These are phyloP conservation scores for Boletus sp. DNA, from an alignment of 768 basidiomycete genomes.

Conservation along the genomic window DNA sequence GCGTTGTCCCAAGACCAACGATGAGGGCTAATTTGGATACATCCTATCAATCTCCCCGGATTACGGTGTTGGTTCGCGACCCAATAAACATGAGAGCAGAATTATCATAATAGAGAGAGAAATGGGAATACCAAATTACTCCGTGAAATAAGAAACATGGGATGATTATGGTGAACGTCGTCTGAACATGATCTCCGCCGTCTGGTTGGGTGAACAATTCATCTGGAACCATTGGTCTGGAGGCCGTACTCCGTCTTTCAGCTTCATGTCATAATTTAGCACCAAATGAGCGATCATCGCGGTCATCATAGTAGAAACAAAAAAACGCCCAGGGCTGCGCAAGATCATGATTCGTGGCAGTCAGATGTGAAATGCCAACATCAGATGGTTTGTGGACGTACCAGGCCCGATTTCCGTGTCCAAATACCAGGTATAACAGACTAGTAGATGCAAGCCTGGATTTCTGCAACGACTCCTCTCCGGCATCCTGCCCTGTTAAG, in stretches of 20 bases:
- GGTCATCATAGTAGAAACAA: slow-evolving; percentile 39
- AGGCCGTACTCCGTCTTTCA: slow-evolving; percentile 36
- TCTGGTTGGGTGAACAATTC: slow-evolving; percentile 36
- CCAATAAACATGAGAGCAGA: slow-evolving; percentile 10
- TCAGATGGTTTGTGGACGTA: slow-evolving; percentile 15
- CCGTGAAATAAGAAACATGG: slow-evolving; percentile 4
- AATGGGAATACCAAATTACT: slow-evolving; percentile 10
- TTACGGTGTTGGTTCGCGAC: slow-evolving; percentile 2
- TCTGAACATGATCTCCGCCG: slow-evolving; percentile 37
- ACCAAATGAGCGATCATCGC: slow-evolving; percentile 40
- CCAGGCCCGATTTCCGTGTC: slow-evolving; percentile 35
- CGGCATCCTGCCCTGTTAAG: slow-evolving; percentile 24
- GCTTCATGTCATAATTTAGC: slow-evolving; percentile 38
- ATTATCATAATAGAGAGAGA: slow-evolving; percentile 7
- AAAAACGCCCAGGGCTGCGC: slow-evolving; percentile 41
- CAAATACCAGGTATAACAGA: slow-evolving; percentile 35
- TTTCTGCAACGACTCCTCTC: slow-evolving; percentile 21
- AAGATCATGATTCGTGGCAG: background rate
- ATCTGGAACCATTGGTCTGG: slow-evolving; percentile 33
- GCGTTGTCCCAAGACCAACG: background rate
- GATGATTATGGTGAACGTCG: slow-evolving; percentile 20
- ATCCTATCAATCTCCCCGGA: slow-evolving; percentile 17
- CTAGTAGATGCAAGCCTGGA: slow-evolving; percentile 31
- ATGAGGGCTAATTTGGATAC: slow-evolving; percentile 5
- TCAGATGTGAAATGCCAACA: slow-evolving; percentile 3